These are phyloP conservation scores for Nakazawaea wickerhamii DNA, from an alignment of 805 yeast species.

Conservation along the genomic window DNA sequence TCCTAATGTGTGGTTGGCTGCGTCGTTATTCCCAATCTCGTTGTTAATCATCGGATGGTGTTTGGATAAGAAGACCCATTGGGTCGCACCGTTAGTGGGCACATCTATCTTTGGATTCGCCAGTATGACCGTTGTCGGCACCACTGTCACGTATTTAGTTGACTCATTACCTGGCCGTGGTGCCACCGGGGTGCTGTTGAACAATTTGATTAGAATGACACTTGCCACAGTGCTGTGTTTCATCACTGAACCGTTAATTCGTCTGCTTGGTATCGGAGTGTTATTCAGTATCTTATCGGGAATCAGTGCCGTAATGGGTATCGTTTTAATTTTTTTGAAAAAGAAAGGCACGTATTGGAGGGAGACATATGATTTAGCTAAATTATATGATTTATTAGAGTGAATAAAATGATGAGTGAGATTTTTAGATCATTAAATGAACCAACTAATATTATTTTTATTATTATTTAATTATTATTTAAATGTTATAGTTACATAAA, in stretches of 20 bases:
- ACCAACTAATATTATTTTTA: no score
- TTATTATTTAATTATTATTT: no score
- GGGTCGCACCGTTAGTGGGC: constrained; percentile 80
- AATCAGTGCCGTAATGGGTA: constrained; percentile 38
- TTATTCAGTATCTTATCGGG: constrained; percentile 64
- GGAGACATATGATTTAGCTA: constrained; percentile 53
- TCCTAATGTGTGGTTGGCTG: constrained; percentile 65
- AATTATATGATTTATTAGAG: constrained; percentile 47
- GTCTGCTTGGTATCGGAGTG: constrained; percentile 67
- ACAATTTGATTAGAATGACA: constrained; percentile 66
- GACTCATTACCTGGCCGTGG: constrained; percentile 85
- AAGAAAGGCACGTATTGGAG: constrained; percentile 56
- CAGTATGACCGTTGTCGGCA: constrained; percentile 78
- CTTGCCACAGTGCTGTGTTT: constrained; percentile 76
- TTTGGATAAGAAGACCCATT: constrained; percentile 53
- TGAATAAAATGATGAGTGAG: neutral
- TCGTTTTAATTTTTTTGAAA: constrained; percentile 42
- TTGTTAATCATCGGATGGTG: constrained; percentile 82
- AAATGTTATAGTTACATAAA: no score
- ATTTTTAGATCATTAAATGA: no score
- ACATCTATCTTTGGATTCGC: constrained; percentile 80
- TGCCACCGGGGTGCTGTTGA: constrained; percentile 83
- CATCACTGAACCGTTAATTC: constrained; percentile 62
- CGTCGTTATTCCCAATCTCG: constrained; percentile 55
- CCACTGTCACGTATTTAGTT: constrained; percentile 73